Evolutionary conservation across 2,329 filamentous ascomycete species (phyloP), one percentile per base, ranked within the genome.

Genomic region (Paradendryphiella salina): DNA sequence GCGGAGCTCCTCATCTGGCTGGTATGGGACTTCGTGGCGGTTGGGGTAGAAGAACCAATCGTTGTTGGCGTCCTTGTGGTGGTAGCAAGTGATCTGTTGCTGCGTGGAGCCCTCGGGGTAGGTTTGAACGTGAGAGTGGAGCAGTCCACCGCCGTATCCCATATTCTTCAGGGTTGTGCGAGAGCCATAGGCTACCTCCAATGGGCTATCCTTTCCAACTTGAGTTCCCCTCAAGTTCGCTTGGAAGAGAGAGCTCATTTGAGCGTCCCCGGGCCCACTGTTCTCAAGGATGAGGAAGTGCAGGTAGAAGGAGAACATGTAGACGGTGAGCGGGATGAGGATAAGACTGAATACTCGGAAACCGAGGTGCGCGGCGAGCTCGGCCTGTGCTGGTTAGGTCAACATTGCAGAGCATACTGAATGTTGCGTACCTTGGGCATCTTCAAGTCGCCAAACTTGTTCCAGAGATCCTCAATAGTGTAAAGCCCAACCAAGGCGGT

Each of bases 21-120:
- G 81, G 67, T 86, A 96, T 14, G 88, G 86, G 18, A 82, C 76
- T 52, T 96, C 84, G 46, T 80, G 76, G 57, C 95, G 89, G 77
- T 93, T 96, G 20, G 94, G 94, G 74, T 96, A 96, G 76, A 99
- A 92, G 77, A 95, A 96, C 94, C 94, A 99, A 74, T 99, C 94
- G 73, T 99, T 99, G 83, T 99, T 99, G 73, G 93, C 83, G 79
- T 99, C 94, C 75, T 99, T 99, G 81, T 99, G 94, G 77, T 99
- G 94, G 77, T 99, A 99, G 80, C 95, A 99, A 57, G 94, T 99
- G 56, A 99, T 87, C 74, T 99, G 94, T 75, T 99, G 95, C 76
- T 99, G 94, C 44, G 78, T 79, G 31, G 94, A 97, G 26, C 93
- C 94, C 70, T 96, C 92, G 0, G 93, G 93, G 72, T 90, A 97